A percentile compares a stretch with the other conserved stretches of the same genome.
phyloP scores from a whole-genome alignment of 2,329 filamentous ascomycete genomes.

The Xylaria sp. region DNA sequence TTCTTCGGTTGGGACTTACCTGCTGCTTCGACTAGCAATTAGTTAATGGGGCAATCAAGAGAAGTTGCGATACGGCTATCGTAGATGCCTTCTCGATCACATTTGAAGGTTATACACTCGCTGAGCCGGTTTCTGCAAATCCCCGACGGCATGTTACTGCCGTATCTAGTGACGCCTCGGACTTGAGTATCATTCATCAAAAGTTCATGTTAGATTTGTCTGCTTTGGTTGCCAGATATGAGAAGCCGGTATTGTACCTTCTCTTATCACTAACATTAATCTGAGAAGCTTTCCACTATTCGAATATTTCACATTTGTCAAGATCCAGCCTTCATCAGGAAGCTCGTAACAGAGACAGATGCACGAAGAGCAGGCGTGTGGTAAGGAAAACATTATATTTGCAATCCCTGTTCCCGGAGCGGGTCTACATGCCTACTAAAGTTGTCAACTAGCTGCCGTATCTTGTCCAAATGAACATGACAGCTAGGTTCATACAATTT shows the following conservation, averaged over 20 bases:
- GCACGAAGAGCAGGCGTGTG: not conserved
- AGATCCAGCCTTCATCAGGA: not conserved
- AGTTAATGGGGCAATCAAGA: not conserved
- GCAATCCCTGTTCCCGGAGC: conserved; percentile 21
- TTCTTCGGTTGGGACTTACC: not conserved
- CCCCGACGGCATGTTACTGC: too few relatives aligned
- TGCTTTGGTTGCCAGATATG: not conserved
- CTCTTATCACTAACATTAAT: not conserved
- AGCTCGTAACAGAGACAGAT: too few relatives aligned
- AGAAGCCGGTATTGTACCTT: not conserved
- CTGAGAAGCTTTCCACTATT: too few relatives aligned
- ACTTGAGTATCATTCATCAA: not conserved
- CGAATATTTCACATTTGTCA: not conserved
- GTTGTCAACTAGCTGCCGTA: conserved; percentile 18
- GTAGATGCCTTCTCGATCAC: not conserved
- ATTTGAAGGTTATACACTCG: not conserved
- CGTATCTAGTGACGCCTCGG: not conserved
- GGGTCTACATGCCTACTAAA: conserved; percentile 26
- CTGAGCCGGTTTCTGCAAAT: not conserved
- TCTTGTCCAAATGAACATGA: conserved; percentile 33
- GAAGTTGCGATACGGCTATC: conserved; percentile 12
- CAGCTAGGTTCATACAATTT: conserved; percentile 36
- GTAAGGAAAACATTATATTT: conserved; percentile 25
- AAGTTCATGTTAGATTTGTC: not conserved
- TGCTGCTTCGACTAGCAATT: not conserved